Evolutionary conservation across 2,329 filamentous ascomycete genomes (phyloP), one percentile per base, ranked within the genome.

Genomic region (Alternaria consortialis): DNA sequence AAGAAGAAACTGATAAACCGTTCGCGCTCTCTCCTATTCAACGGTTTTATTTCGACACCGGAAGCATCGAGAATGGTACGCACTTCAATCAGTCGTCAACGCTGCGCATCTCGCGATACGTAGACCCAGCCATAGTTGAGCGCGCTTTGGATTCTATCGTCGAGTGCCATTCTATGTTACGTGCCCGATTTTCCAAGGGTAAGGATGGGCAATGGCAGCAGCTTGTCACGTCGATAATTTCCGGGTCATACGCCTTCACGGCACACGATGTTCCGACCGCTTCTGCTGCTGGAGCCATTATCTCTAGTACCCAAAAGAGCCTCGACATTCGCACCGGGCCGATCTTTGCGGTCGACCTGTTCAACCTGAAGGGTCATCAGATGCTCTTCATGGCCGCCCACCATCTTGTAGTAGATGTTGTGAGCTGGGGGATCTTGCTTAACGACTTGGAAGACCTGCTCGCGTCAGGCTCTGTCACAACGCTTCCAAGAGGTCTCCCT

Each of bases 21-120:
- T 84, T 83, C 54, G 68, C 70, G 0, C 66, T 84, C 1, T 81
- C 82, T 0, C 83, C 83, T 0, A 80, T 84, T 23, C 83, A 84
- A 56, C 70, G 76, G 17, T 70, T 83, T 36, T 82, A 81, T 57
- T 82, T 84, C 57, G 57, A 77, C n/a, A 68, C 63, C 2, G 67
- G 66, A 32, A 63, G 63, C 8, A 57, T 69, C 12, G 66, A 78
- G 2, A 77, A 76, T 4, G 70, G 80, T 17, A 66, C 68, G 6
- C 79, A 79, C 25, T 82, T 82, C 71, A 83, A 84, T 56, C 82
- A 84, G 59, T 83, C 79, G 9, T 82, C 81, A 42, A 74, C 79
- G 1, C 64, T 84, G 5, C 72, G 73, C 1, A 47, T 83, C 7
- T 69, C 74, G 6, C 72, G 67, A 15, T 63, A 58, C 2, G 20